These are phyloP conservation scores for Fonsecaea nubica DNA, from an alignment of 2,329 filamentous ascomycete genomes.

Conservation along the genomic window DNA sequence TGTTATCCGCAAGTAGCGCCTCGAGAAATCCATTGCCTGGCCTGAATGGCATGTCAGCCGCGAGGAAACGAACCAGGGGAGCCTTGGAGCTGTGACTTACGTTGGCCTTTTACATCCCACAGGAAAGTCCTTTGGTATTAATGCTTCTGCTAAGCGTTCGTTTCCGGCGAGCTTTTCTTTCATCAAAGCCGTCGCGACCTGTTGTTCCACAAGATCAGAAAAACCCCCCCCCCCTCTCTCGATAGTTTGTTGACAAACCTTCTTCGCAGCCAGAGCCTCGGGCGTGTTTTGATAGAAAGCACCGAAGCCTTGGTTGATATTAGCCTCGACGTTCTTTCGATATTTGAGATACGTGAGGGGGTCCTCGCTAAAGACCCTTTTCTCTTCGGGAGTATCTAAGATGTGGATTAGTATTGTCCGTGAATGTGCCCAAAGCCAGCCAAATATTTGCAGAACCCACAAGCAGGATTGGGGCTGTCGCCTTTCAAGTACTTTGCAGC, in stretches of 20 bases:
- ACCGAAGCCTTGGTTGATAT: constrained; percentile 60
- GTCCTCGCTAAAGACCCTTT: constrained; percentile 23
- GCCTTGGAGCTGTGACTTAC: too few species aligned
- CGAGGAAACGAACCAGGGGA: too few species aligned
- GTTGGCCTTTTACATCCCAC: constrained; percentile 53
- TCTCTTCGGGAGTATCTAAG: constrained; percentile 35
- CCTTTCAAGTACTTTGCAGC: constrained; percentile 34
- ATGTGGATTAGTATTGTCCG: too few species aligned
- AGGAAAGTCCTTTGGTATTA: constrained; percentile 54
- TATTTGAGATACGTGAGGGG: constrained; percentile 47
- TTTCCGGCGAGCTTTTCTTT: constrained; percentile 41
- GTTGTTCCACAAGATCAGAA: too few species aligned
- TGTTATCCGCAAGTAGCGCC: constrained; percentile 51
- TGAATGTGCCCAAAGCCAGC: too few species aligned
- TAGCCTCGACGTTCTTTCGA: constrained; percentile 56
- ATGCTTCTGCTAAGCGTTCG: constrained; percentile 49
- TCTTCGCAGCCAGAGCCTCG: neutral
- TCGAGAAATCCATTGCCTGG: constrained; percentile 37
- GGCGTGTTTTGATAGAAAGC: constrained; percentile 54
- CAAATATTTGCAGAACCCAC: too few species aligned
- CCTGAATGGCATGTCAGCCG: too few species aligned
- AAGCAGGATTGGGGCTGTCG: neutral
- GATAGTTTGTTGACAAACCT: too few species aligned
- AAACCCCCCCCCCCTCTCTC: too few species aligned
- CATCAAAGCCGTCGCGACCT: too few species aligned